Percentiles rank a stretch among this genome's conserved stretches.
Conservation (phyloP, 2,329 filamentous ascomycete species). For the Ophiosphaerella narmari region DNA sequence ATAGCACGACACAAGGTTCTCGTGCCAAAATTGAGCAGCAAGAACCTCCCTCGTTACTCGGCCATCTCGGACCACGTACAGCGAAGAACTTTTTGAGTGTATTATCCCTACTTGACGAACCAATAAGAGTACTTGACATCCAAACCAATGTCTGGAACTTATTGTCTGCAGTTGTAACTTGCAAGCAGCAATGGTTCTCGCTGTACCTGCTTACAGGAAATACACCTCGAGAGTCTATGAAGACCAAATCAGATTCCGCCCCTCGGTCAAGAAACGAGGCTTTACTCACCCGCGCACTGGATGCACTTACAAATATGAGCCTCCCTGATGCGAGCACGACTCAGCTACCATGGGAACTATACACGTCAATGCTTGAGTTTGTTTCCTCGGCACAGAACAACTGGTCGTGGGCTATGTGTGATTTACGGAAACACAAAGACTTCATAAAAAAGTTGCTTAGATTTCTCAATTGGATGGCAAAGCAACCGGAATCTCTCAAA, state of each 20-base stretch:
- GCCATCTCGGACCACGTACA: slow-evolving; percentile 80
- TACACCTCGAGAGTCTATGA: slow-evolving; percentile 76
- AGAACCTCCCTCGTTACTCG: slow-evolving; percentile 91
- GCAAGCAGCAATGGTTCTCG: slow-evolving; percentile 94
- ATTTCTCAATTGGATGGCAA: slow-evolving; percentile 62
- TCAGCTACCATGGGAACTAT: slow-evolving; percentile 51
- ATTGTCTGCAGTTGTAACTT: slow-evolving; percentile 82
- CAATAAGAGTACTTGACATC: slow-evolving; percentile 68
- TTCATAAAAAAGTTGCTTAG: slow-evolving; percentile 75
- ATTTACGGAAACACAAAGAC: slow-evolving; percentile 71
- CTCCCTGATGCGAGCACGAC: slow-evolving; percentile 59
- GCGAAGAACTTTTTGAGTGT: slow-evolving; percentile 83
- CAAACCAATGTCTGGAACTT: slow-evolving; percentile 80
- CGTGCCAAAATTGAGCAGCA: slow-evolving; percentile 14
- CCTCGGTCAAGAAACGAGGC: slow-evolving; percentile 59
- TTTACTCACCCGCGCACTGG: slow-evolving; percentile 74
- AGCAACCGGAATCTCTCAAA: slow-evolving; percentile 29
- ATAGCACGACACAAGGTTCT: slow-evolving; percentile 4
- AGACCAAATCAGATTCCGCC: slow-evolving; percentile 54
- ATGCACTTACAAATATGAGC: slow-evolving; percentile 69
- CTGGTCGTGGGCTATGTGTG: slow-evolving; percentile 92
- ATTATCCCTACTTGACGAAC: slow-evolving; percentile 75
- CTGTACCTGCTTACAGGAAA: slow-evolving; percentile 89
- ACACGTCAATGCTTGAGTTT: slow-evolving; percentile 81
- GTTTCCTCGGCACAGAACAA: slow-evolving; percentile 87